Conservation (phyloP, 352 stramenopile species). For the Globisporangium takayamanum region DNA sequence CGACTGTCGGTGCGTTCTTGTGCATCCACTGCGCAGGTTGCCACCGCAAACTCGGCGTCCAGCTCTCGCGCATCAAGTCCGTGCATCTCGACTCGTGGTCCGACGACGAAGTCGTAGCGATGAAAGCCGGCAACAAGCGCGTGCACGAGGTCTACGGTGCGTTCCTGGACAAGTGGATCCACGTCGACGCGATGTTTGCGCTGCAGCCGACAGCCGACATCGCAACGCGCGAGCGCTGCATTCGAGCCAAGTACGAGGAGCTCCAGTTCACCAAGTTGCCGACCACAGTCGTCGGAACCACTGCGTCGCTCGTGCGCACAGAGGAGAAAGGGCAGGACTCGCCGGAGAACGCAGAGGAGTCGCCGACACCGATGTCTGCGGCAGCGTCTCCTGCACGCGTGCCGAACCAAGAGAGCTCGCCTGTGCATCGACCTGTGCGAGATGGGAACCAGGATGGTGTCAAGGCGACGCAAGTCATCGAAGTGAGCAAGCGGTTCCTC, state of each 20-base stretch:
- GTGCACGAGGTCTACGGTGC: constrained; percentile 56
- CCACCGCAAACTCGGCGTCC: constrained; percentile 93
- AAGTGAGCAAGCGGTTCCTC: constrained; percentile 74
- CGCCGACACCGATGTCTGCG: constrained; percentile 10
- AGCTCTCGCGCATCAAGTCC: constrained; percentile 88
- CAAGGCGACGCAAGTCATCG: constrained; percentile 51
- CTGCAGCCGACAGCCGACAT: constrained; percentile 39
- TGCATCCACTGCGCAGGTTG: constrained; percentile 95
- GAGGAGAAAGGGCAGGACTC: constrained; percentile 52
- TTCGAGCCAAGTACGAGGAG: constrained; percentile 66
- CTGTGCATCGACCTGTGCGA: constrained; percentile 14
- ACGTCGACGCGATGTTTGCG: constrained; percentile 27
- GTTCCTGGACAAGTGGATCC: constrained; percentile 46
- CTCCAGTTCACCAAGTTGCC: constrained; percentile 59
- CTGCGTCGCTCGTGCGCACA: background rate
- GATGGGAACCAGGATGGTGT: constrained; percentile 24
- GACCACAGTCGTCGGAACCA: constrained; percentile 1
- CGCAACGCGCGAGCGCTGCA: constrained; percentile 34
- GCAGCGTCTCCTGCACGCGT: constrained; percentile 7
- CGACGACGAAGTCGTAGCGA: constrained; percentile 59
- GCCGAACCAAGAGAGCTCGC: constrained; percentile 29
- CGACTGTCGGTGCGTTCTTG: constrained; percentile 92
- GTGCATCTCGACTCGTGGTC: constrained; percentile 73
- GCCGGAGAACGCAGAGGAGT: constrained; percentile 40
- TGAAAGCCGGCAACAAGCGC: constrained; percentile 72